Conservation (phyloP, 257 asterid genomes). For the Nicotiana paniculata region DNA sequence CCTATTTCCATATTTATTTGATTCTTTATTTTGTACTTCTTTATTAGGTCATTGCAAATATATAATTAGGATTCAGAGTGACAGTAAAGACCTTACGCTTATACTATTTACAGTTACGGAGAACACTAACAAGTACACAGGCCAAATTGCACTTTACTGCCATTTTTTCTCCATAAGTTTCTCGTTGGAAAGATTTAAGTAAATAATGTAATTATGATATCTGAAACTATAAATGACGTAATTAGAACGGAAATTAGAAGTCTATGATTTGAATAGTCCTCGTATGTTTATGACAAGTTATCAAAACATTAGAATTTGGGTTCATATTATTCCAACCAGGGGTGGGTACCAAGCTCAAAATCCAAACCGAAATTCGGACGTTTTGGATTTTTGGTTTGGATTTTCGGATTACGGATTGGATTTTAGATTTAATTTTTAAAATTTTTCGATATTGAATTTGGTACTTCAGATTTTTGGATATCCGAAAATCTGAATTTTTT, state of each 20-base stretch:
- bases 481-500: too few relatives aligned
- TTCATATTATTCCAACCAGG: too few relatives aligned
- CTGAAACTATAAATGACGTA: neutral
- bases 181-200: too few relatives aligned
- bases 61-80: neutral
- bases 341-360: too few relatives aligned
- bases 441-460: too few relatives aligned
- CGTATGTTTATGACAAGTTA: neutral
- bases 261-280: neutral
- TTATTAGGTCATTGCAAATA: too few relatives aligned
- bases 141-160: neutral
- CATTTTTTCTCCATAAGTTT: too few relatives aligned
- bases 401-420: too few relatives aligned
- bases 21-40: neutral
- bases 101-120: neutral
- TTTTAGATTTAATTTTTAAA: too few relatives aligned
- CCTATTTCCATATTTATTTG: neutral
- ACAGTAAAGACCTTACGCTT: neutral
- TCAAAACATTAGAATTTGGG: neutral
- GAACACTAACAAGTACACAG: neutral
- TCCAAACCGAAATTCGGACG: too few relatives aligned
- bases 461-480: too few relatives aligned
- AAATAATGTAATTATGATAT: neutral
- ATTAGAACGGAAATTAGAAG: neutral
- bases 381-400: too few relatives aligned